Evolutionary conservation across 2,329 filamentous ascomycete genomes (phyloP).

Genomic region (Neonectria faginata): DNA sequence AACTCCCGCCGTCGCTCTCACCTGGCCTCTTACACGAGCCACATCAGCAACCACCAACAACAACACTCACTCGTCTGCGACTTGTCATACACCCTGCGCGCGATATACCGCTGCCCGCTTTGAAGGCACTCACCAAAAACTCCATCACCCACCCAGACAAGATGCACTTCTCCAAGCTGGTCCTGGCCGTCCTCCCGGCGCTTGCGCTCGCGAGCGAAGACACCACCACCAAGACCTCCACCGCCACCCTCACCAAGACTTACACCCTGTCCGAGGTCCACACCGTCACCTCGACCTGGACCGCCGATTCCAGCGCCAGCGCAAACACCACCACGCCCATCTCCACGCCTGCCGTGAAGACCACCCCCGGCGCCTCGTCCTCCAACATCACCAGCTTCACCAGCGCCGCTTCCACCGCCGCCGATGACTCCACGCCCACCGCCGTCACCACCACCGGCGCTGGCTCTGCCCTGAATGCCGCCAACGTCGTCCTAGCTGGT

Average conservation of each 20-base stretch:
- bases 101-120: constrained; percentile 35
- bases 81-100: constrained; percentile 25
- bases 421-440: constrained; percentile 48
- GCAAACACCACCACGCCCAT: constrained; percentile 47
- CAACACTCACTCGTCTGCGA: constrained; percentile 18
- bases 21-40: constrained; percentile 37
- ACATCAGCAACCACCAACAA: constrained; percentile 16
- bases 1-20: constrained; percentile 19
- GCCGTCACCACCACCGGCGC: constrained; percentile 54
- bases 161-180: constrained; percentile 57
- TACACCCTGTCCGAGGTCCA: constrained; percentile 62
- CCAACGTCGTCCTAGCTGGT: constrained; percentile 61
- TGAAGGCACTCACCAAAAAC: constrained; percentile 37
- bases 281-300: constrained; percentile 51
- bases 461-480: constrained; percentile 57
- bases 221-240: constrained; percentile 62
- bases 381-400: constrained; percentile 38
- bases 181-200: constrained; percentile 65
- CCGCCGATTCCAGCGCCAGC: constrained; percentile 39
- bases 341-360: constrained; percentile 34
- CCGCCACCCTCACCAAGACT: constrained; percentile 63
- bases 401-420: constrained; percentile 32
- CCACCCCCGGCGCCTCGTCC: constrained; percentile 30
- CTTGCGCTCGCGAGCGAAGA: constrained; percentile 59
- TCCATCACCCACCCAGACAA: constrained; percentile 37